Evolutionary conservation across 345 rosid species (phyloP), one percentile per base, ranked within the genome.

Genomic region (Bretschneidera sinensis): DNA sequence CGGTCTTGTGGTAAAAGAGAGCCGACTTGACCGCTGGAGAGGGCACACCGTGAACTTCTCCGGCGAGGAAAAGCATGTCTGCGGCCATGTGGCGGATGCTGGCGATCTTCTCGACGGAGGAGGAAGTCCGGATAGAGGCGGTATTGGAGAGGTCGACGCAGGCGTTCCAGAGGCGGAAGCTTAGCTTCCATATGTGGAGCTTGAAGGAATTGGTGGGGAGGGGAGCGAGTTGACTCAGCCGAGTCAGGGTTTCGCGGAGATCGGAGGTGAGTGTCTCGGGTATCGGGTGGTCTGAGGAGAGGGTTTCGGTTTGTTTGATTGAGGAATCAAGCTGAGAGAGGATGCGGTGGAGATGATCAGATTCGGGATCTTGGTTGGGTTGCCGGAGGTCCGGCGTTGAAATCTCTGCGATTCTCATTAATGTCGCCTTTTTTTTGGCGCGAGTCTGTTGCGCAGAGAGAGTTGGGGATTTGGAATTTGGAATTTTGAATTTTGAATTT

Each of bases 151-250:
- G 83, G 76, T 94, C 95, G 55, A 94, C 96, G 60, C 95, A 94
- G 59, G 99, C 79, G 71, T 91, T 94, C 96, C 99, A 94, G 59
- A 94, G 91, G 59, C 95, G 89, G 69, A 84, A 90, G 66, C 95
- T 82, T 69, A 87, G 90, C 72, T 92, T 94, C 97, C 99, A 90
- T 48, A 87, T 24, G 28, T 77, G 69, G 64, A 90, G 97, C 61
- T 83, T 88, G 70, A 81, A 56, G 20, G 89, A 83, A 65, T 82
- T 86, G 51, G 59, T 2, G 9, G 85, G 76, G 61, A 87, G 79
- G 6, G 91, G 92, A 45, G 73, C 72, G 63, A 81, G 80, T 63
- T 83, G 88, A 54, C 71, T 61, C 56, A 89, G 78, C 48, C 65
- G 89, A 68, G 77, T 54, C 19, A 87, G 74, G 78, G 77, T 28